Evolutionary conservation across 192 early-diverging fungal genomes (phyloP).

Genomic region (Coemansia sp.): DNA sequence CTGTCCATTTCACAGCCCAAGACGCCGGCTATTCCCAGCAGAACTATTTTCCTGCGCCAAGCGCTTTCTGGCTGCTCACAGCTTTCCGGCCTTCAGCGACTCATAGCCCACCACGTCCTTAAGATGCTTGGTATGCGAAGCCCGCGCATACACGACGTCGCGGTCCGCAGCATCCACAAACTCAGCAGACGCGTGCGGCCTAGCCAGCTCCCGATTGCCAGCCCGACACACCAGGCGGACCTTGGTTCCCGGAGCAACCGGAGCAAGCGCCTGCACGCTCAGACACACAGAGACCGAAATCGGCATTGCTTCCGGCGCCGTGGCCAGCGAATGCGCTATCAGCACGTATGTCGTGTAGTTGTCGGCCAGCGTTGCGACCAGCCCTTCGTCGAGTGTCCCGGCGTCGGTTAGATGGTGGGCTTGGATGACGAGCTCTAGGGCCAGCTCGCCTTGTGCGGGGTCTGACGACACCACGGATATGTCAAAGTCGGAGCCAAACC

Average conservation of each 20-base stretch:
- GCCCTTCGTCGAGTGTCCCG: constrained; percentile 39
- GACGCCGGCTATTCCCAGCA: too few relatives aligned
- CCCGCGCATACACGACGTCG: constrained; percentile 27
- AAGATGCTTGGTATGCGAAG: constrained; percentile 28
- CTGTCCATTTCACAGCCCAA: too few relatives aligned
- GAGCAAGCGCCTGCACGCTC: constrained; percentile 23
- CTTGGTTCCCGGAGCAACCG: constrained; percentile 14
- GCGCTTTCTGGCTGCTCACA: not conserved
- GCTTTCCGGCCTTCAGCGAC: constrained; percentile 8
- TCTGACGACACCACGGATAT: constrained; percentile 5
- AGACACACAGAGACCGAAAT: constrained; percentile 37
- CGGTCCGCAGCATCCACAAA: constrained; percentile 16
- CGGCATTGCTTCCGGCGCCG: constrained; percentile 14
- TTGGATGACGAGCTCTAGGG: constrained; percentile 12
- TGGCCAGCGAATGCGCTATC: constrained; percentile 16
- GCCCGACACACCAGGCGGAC: constrained; percentile 21
- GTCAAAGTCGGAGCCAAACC: constrained; percentile 16
- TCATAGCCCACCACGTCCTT: constrained; percentile 26
- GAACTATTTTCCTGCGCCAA: too few relatives aligned
- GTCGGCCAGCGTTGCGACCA: constrained; percentile 38
- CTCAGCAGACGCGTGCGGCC: constrained; percentile 24
- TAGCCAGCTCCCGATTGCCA: not conserved
- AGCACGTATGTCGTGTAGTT: constrained; percentile 38
- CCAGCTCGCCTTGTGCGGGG: constrained; percentile 6
- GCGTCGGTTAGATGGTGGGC: constrained; percentile 23